Evolutionary conservation across 352 stramenopile species (phyloP).

Genomic region (Globisporangium radiosum): DNA sequence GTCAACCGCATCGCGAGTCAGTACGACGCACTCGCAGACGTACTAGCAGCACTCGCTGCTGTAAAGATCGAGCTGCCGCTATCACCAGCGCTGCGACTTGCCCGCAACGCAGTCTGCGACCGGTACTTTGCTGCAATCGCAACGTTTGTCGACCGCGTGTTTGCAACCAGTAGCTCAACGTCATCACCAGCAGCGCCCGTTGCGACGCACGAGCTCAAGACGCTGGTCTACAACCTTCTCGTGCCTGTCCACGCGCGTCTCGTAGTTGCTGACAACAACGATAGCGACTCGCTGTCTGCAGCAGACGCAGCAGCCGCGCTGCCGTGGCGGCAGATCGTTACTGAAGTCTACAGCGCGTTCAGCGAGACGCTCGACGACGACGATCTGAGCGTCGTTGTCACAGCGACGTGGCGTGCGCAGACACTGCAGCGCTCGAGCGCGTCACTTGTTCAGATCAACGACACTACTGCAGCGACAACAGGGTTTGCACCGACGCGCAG

Average conservation of each 20-base stretch:
- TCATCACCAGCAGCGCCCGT: constrained; percentile 8
- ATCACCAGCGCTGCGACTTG: constrained; percentile 8
- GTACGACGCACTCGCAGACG: constrained; percentile 17
- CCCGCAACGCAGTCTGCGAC: constrained; percentile 34
- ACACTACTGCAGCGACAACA: background rate
- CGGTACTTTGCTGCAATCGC: constrained; percentile 48
- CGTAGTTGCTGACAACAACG: background rate
- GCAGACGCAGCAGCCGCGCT: constrained; percentile 11
- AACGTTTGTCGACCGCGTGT: constrained; percentile 51
- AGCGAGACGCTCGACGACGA: constrained; percentile 46
- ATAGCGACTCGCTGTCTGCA: constrained; percentile 1
- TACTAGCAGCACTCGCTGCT: constrained; percentile 27
- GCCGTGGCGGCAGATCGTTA: constrained; percentile 55
- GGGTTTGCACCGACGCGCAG: background rate
- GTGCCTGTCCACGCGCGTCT: constrained; percentile 47
- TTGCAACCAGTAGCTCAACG: constrained; percentile 18
- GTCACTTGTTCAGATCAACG: background rate
- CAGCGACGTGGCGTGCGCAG: constrained; percentile 19
- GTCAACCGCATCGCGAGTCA: constrained; percentile 11
- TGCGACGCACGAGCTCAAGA: constrained; percentile 65
- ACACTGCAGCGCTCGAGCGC: background rate
- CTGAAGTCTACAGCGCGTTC: constrained; percentile 52
- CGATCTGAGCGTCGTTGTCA: constrained; percentile 41
- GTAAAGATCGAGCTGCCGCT: constrained; percentile 17
- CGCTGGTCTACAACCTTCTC: constrained; percentile 37